Base-by-base conservation (phyloP, 805 yeast genomes). In the Metschnikowia proteae region DNA sequence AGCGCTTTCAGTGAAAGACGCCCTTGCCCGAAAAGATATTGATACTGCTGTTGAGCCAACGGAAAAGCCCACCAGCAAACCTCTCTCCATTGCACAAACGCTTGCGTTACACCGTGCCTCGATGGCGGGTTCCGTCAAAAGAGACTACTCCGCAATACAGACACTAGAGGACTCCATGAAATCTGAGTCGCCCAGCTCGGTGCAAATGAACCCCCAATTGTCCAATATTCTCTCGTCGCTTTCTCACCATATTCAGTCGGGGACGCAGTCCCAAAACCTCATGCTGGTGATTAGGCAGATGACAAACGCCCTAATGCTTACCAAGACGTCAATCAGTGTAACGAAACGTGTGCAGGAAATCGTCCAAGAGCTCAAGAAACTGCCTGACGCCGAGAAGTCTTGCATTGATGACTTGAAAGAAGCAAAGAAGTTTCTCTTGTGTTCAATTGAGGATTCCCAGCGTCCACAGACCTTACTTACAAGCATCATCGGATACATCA, bases 31-130 rank as follows among this genome's bases (percentile, higher is more conserved):
- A 30, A 32, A 28, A 13, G 45, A 49, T 38, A 25, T 6, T 5
- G 33, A 26, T 10, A 27, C 27, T 6, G 30, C 28, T 3, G 25
- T 23, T 8, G 51, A 31, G 49, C 50, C 26, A 46, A 37, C 25
- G 11, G 44, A 31, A 26, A n/a, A 30, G 10, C 22, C 42, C 22
- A 59, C 47, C 29, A n/a, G 13, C 23, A 67, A 68, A 34, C 57
- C 73, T 1, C 59, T 80, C 28, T 76, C 85, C 1, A 80, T 81
- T 43, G 85, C 86, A 0, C 83, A 81, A 54, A 79, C 84, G 2
- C 62, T 81, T 53, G 86, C 86, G 0, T 56, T 78, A 46, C 78
- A 78, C 51, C 63, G 84, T 35, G 70, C 78, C 3, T 66, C 73
- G 7, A 74, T 77, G 76, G 60, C 62, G 1, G 63, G 56, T 3